Base-by-base conservation (phyloP, 108 stramenopile genomes). In the Cyclotella distinguenda region DNA sequence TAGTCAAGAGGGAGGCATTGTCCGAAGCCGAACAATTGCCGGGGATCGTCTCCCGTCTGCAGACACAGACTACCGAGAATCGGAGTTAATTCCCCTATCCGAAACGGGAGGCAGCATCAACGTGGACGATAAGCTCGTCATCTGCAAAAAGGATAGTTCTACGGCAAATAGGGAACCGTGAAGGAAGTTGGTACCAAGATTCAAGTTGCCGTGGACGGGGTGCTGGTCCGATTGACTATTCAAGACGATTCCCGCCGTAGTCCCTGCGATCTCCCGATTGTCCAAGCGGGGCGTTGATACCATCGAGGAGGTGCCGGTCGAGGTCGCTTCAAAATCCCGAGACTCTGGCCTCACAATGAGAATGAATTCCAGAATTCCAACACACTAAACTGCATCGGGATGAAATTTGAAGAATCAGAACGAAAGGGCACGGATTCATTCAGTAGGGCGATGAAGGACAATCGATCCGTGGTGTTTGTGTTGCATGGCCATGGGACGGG, bases 401-500 rank as follows among this genome's bases (percentile, higher is more conserved):
- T 60, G 64, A 86, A 78, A 49, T 78, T 94, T 60, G 88, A 90
- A 45, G 93, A 95, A 64, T 86, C 90, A 23, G 78, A 79, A 55
- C 66, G 75, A 38, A 77, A 84, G 44, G 54, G 71, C 60, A 63
- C 69, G 21, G 72, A 73, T 53, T 82, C 78, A 50, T 86, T 89
- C 51, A 79, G 82, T 64, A 73, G 56, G 31, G 52, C 65, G 39
- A 26, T 79, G 11, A 69, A 85, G 77, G 60, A 53, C 18, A 77
- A 83, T 40, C 74, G 79, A 43, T 51, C 64, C 1, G 62, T 74
- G 1, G 78, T 90, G 4, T 94, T 68, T 47, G 56, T 94, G 12
- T 53, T 94, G 2, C 93, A 94, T 69, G 93, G 93, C 18, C 87
- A 91, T 60, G 93, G 93, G 9, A 89, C 84, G 13, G 93, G 93